Percentiles rank a stretch among this genome's conserved stretches.
Evolutionary conservation across 768 basidiomycete species (phyloP).

Genomic region (Xerocomus potaroensis): DNA sequence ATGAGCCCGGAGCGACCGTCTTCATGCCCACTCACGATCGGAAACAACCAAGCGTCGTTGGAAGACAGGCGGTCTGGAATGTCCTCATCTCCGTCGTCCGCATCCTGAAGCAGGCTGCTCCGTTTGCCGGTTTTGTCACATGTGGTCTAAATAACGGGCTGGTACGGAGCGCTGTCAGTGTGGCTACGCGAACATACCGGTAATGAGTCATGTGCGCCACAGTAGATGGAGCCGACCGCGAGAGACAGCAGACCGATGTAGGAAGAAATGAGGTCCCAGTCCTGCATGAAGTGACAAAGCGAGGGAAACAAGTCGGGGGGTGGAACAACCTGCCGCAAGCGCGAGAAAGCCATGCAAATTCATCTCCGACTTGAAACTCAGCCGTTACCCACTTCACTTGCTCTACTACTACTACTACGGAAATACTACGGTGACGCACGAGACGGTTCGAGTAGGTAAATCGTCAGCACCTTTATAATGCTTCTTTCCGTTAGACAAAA

Average conservation of each 20-base stretch:
- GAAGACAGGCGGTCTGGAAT: slow-evolving; percentile 57
- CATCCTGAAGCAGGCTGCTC: slow-evolving; percentile 32
- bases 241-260: slow-evolving; percentile 65
- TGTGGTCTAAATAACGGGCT: slow-evolving; percentile 11
- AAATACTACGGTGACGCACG: no score
- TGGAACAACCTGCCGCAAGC: no score
- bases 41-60: slow-evolving; percentile 71
- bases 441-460: no score
- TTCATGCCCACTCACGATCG: slow-evolving; percentile 48
- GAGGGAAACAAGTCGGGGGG: no score
- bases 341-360: not conserved
- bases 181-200: slow-evolving; percentile 43
- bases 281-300: slow-evolving; percentile 10
- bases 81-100: slow-evolving; percentile 55
- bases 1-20: not conserved
- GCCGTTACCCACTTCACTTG: not conserved
- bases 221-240: slow-evolving; percentile 63
- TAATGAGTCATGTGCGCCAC: slow-evolving; percentile 65
- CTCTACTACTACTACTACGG: no score
- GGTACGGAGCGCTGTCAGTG: not conserved
- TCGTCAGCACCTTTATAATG: not conserved
- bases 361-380: not conserved
- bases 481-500: no score
- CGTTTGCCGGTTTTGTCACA: not conserved
- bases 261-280: slow-evolving; percentile 62